Conservation (phyloP, 768 basidiomycete species). For the Pisolithus marmoratus region DNA sequence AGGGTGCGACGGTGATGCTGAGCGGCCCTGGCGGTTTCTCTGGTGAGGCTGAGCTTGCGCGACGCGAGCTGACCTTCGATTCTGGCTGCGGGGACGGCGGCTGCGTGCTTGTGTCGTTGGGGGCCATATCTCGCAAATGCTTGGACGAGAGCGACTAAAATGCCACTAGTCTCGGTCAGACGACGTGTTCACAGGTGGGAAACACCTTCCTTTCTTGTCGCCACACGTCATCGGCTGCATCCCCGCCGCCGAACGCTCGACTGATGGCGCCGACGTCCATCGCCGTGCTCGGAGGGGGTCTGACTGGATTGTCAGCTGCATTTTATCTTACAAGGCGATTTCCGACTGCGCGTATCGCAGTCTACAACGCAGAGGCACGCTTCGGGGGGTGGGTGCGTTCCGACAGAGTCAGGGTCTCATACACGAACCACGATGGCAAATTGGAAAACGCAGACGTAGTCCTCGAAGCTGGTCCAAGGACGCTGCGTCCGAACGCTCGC, state of each 20-base stretch:
- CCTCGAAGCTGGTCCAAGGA: conserved; percentile 85
- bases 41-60: conserved; percentile 20
- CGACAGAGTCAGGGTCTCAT: conserved; percentile 42
- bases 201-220: neutral
- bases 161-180: too few species aligned
- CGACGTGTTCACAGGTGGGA: neutral
- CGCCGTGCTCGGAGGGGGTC: conserved; percentile 72
- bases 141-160: too few species aligned
- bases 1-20: conserved; percentile 38
- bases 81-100: conserved; percentile 8
- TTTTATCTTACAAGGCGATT: conserved; percentile 70
- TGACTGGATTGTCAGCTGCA: conserved; percentile 77
- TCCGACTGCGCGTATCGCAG: conserved; percentile 49
- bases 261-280: conserved; percentile 35
- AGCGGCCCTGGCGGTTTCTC: conserved; percentile 50
- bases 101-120: conserved; percentile 12
- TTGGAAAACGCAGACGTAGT: conserved; percentile 40
- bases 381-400: conserved; percentile 87
- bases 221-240: neutral
- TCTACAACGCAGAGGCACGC: conserved; percentile 60
- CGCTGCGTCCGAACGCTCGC: conserved; percentile 71
- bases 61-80: conserved; percentile 15
- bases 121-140: conserved; percentile 14
- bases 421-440: conserved; percentile 14
- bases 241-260: neutral